phyloP scores from a whole-genome alignment of 305 asterid genomes.

The Plantago rigida region DNA sequence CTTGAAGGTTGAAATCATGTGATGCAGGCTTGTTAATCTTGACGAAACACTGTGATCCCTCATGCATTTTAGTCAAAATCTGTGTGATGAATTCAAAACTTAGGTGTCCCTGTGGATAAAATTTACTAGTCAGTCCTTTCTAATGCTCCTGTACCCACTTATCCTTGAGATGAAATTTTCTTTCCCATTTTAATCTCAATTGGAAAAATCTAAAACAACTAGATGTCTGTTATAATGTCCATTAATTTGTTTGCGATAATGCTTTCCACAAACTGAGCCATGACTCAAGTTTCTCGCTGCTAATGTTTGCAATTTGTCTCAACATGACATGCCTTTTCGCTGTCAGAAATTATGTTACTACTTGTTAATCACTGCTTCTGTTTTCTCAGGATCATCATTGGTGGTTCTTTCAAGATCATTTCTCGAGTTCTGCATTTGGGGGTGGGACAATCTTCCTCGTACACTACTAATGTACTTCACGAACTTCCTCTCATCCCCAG shows the following conservation, averaged over 20 bases:
- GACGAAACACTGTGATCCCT: neutral
- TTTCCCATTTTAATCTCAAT: too few relatives aligned
- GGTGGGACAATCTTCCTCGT: constrained; percentile 97
- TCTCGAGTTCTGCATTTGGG: constrained; percentile 87
- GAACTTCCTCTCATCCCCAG: constrained; percentile 67
- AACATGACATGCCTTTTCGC: neutral
- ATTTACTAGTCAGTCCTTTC: too few relatives aligned
- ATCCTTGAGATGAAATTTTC: too few relatives aligned
- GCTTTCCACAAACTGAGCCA: neutral
- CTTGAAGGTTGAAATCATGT: too few relatives aligned
- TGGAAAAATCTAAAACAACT: too few relatives aligned
- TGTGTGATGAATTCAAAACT: too few relatives aligned
- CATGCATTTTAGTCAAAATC: neutral
- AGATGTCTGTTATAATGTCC: too few relatives aligned
- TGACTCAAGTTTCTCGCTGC: neutral
- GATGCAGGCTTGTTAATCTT: neutral
- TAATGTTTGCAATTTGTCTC: neutral
- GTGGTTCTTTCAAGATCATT: constrained; percentile 75
- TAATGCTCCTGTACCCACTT: too few relatives aligned
- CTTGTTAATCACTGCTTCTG: too few relatives aligned
- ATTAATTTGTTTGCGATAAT: too few relatives aligned
- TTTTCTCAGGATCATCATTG: constrained; percentile 58
- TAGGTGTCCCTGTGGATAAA: too few relatives aligned
- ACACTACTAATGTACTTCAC: constrained; percentile 87
- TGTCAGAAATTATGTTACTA: too few relatives aligned